Percentiles rank a stretch among this genome's conserved stretches.
Evolutionary conservation across 148 eudicot species (phyloP).

Genomic region (Pharnaceum exiguum): DNA sequence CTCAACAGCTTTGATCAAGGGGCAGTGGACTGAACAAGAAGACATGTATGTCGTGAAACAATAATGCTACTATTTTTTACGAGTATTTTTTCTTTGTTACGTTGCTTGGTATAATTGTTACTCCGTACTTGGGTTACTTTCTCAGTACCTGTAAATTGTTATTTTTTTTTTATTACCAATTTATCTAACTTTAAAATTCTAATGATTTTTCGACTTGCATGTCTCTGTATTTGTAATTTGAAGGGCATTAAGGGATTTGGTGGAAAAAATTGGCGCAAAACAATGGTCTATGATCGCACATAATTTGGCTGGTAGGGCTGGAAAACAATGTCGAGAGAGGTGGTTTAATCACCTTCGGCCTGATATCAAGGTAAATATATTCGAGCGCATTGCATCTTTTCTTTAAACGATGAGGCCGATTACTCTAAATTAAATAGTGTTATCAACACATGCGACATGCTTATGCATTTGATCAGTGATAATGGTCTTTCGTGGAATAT

Average conservation of each 20-base stretch:
- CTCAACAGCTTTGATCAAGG: slow-evolving; percentile 37
- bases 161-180: background rate
- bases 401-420: background rate
- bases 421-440: no score
- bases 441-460: no score
- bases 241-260: slow-evolving; percentile 47
- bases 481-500: no score
- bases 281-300: slow-evolving; percentile 63
- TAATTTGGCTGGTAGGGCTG: slow-evolving; percentile 49
- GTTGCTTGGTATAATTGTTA: background rate
- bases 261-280: slow-evolving; percentile 34
- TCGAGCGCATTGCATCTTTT: background rate
- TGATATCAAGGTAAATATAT: slow-evolving; percentile 49
- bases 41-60: slow-evolving; percentile 76
- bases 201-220: background rate
- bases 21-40: slow-evolving; percentile 78
- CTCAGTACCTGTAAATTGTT: background rate
- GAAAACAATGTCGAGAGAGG: slow-evolving; percentile 85
- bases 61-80: no score
- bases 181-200: no score
- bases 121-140: background rate
- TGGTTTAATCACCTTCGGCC: slow-evolving; percentile 83
- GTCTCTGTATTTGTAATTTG: slow-evolving; percentile 2
- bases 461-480: no score
- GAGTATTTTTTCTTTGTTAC: background rate